These are phyloP conservation scores for Lactarius akahatsu DNA, from an alignment of 768 basidiomycete genomes.

Conservation along the genomic window DNA sequence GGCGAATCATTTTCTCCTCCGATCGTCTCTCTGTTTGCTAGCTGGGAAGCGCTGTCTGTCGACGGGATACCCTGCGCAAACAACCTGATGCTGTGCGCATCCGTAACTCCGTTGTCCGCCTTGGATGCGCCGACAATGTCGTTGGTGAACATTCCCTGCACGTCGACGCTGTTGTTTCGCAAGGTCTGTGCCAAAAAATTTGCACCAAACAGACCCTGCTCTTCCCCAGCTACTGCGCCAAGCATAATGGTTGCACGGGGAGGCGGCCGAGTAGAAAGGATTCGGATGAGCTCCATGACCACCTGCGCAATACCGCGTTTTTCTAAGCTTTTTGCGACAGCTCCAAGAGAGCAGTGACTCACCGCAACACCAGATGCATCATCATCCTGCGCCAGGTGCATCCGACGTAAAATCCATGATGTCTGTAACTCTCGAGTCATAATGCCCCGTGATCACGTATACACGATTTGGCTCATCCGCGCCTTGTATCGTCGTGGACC, in stretches of 20 bases:
- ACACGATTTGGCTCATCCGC: constrained; percentile 49
- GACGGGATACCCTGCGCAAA: constrained; percentile 52
- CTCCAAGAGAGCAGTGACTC: neutral
- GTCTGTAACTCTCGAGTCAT: constrained; percentile 49
- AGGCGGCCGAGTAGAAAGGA: constrained; percentile 46
- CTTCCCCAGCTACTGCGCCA: constrained; percentile 50
- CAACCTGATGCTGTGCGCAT: constrained; percentile 51
- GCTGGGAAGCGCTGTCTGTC: constrained; percentile 41
- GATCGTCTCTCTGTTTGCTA: constrained; percentile 39
- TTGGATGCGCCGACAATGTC: constrained; percentile 56
- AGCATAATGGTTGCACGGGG: constrained; percentile 54
- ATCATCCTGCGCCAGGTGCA: constrained; percentile 53
- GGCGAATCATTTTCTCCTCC: constrained; percentile 58
- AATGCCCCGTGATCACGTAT: constrained; percentile 56
- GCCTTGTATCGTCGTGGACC: constrained; percentile 49
- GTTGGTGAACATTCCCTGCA: constrained; percentile 58
- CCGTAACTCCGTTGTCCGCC: constrained; percentile 46
- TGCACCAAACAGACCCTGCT: constrained; percentile 52
- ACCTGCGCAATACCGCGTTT: constrained; percentile 29
- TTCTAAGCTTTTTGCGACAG: neutral
- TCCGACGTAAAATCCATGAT: constrained; percentile 45
- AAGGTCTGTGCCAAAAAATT: constrained; percentile 47
- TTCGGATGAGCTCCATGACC: constrained; percentile 52
- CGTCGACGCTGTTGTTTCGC: constrained; percentile 44
- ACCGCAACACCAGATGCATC: constrained; percentile 54